A percentile compares a stretch with the other conserved stretches of the same genome.
phyloP scores from a whole-genome alignment of 2,329 filamentous ascomycete genomes.

The Fusarium dlaminii region DNA sequence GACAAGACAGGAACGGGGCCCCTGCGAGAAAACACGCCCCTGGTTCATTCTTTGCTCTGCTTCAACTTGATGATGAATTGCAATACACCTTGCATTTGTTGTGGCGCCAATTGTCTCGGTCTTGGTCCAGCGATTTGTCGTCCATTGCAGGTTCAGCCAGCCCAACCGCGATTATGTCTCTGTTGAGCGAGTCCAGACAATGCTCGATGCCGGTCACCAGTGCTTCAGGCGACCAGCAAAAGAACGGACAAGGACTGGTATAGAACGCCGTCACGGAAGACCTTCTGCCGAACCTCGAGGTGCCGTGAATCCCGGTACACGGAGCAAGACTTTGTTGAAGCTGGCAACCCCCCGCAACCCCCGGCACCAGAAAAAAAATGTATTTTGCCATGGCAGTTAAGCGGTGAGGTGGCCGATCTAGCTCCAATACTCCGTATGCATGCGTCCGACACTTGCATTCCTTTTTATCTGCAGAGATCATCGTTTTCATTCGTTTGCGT shows the following conservation, averaged over 20 bases:
- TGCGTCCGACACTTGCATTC: not conserved
- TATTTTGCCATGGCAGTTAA: not conserved
- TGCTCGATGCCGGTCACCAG: conserved; percentile 10
- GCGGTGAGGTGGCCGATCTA: conserved; percentile 6
- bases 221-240: conserved; percentile 10
- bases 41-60: conserved; percentile 6
- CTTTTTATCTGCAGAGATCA: conserved; percentile 1
- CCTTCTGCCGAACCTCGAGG: conserved; percentile 1
- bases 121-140: conserved; percentile 26
- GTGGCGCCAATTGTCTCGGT: conserved; percentile 11
- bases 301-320: conserved; percentile 11
- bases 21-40: conserved; percentile 38
- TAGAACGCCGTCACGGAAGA: conserved; percentile 5
- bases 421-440: not conserved
- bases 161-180: conserved; percentile 11
- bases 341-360: not conserved
- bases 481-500: conserved; percentile 1
- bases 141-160: conserved; percentile 7
- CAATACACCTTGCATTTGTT: not conserved
- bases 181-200: conserved; percentile 16
- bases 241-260: conserved; percentile 14
- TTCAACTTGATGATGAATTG: not conserved
- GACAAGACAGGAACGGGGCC: conserved; percentile 18
- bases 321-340: conserved; percentile 11
- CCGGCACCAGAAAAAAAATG: not conserved